These are phyloP conservation scores for Massariosphaeria phaeospora DNA, from an alignment of 495 filamentous ascomycete genomes.

Conservation along the genomic window DNA sequence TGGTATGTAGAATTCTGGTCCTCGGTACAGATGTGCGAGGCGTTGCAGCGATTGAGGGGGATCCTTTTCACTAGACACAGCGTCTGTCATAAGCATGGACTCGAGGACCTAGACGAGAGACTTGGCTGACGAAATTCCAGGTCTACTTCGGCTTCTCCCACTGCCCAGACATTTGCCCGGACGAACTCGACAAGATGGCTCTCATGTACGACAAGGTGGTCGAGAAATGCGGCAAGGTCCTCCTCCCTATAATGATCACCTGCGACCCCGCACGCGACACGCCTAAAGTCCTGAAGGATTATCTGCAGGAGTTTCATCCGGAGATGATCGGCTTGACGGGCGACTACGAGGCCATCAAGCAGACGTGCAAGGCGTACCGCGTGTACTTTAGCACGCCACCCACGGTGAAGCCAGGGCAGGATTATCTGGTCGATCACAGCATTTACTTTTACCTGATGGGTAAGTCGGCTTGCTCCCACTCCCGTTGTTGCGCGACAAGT, in stretches of 20 bases:
- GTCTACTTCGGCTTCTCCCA: constrained; percentile 98
- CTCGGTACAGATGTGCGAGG: too few species aligned
- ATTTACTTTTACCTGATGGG: constrained; percentile 99
- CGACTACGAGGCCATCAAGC: constrained; percentile 84
- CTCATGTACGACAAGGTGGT: constrained; percentile 80
- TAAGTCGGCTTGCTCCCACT: constrained; percentile 46
- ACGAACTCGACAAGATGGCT: constrained; percentile 98
- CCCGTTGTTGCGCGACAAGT: too few species aligned
- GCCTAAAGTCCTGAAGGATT: constrained; percentile 74
- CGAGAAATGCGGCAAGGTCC: constrained; percentile 46
- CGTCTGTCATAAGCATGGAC: too few species aligned
- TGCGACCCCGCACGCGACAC: constrained; percentile 91
- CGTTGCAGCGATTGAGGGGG: neutral
- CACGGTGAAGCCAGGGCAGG: constrained; percentile 82
- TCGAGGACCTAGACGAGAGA: too few species aligned
- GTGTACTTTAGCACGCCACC: constrained; percentile 95
- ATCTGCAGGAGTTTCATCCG: constrained; percentile 89
- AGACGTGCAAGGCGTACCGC: constrained; percentile 87
- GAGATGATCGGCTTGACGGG: constrained; percentile 85
- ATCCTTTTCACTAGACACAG: neutral
- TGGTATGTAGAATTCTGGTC: constrained; percentile 46
- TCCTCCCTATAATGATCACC: constrained; percentile 82
- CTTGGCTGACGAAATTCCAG: constrained; percentile 39
- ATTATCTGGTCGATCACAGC: constrained; percentile 96
- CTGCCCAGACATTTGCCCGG: constrained; percentile 97